Percentiles rank a stretch among this genome's conserved stretches.
phyloP scores from a whole-genome alignment of 768 basidiomycete genomes.

The Austroboletus eburneus region DNA sequence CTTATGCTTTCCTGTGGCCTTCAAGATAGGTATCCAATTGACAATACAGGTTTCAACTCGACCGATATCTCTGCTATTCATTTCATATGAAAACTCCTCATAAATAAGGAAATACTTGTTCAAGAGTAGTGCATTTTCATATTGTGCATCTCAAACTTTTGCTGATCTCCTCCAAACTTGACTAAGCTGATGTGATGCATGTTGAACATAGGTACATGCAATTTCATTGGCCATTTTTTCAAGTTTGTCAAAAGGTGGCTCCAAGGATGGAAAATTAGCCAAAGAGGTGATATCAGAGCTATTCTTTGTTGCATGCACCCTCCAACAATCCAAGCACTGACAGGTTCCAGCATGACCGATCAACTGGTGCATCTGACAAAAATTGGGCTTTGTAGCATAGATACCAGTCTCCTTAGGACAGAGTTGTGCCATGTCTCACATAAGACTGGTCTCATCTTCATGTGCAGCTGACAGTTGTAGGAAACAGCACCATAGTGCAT shows the following conservation, averaged over 20 bases:
- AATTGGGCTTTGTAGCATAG: conserved; percentile 30
- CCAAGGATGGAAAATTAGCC: conserved; percentile 26
- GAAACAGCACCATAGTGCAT: conserved; percentile 17
- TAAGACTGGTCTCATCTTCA: conserved; percentile 12
- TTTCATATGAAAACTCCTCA: conserved; percentile 14
- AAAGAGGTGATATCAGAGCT: conserved; percentile 5
- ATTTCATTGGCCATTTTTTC: conserved; percentile 10
- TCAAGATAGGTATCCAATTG: conserved; percentile 27
- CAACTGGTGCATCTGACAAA: conserved; percentile 34
- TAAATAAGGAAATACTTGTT: neutral
- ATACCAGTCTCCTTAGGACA: conserved; percentile 32
- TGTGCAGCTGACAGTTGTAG: conserved; percentile 1
- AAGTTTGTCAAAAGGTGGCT: conserved; percentile 26
- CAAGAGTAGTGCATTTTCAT: neutral
- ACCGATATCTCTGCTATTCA: conserved; percentile 34
- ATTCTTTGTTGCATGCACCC: neutral
- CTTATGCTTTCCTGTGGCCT: conserved; percentile 33
- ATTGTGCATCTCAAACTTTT: neutral
- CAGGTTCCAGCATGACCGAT: conserved; percentile 29
- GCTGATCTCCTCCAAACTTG: neutral
- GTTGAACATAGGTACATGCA: neutral
- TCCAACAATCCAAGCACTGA: conserved; percentile 28
- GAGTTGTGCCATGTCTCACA: conserved; percentile 16
- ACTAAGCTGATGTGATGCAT: neutral
- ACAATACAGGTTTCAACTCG: conserved; percentile 23